A percentile compares a stretch with the other conserved stretches of the same genome.
Conservation (phyloP, 2,329 filamentous ascomycete species). For the Colletotrichum spaethianum region DNA sequence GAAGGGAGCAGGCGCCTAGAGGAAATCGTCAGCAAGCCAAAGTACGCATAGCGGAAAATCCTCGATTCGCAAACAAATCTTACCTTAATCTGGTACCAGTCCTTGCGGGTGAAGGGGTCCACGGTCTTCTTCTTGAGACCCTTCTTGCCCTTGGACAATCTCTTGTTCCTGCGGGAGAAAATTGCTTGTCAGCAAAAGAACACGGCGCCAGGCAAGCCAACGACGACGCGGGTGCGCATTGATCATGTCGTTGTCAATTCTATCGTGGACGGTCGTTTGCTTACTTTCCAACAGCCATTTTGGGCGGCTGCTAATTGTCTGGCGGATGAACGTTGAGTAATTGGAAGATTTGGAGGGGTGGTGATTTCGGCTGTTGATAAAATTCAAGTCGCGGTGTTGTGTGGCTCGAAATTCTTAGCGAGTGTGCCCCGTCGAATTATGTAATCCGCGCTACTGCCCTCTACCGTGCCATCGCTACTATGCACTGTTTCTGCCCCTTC, state of each 20-base stretch:
- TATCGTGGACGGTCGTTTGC: conserved; percentile 44
- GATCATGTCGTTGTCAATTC: background rate
- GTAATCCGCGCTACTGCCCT: background rate
- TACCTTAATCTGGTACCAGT: conserved; percentile 99
- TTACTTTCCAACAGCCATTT: conserved; percentile 74
- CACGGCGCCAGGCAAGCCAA: conserved; percentile 36
- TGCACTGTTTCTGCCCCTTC: conserved; percentile 20
- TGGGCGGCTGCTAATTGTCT: conserved; percentile 64
- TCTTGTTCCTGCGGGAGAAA: conserved; percentile 86
- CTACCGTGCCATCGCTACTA: background rate
- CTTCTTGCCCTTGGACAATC: conserved; percentile 99
- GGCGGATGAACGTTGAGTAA: conserved; percentile 59
- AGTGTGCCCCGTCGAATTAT: conserved; percentile 41
- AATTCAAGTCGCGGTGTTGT: conserved; percentile 48
- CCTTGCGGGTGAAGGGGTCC: conserved; percentile 98
- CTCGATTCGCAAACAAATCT: conserved; percentile 48
- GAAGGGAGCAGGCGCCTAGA: conserved; percentile 93
- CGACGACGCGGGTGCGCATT: background rate
- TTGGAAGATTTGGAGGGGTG: conserved; percentile 58
- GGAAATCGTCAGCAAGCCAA: conserved; percentile 46
- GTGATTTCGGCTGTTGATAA: conserved; percentile 50
- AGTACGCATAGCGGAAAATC: background rate
- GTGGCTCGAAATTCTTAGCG: conserved; percentile 47
- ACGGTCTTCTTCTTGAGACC: conserved; percentile 99
- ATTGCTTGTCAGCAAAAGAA: conserved; percentile 43